Base-by-base conservation (phyloP, 2,329 filamentous ascomycete genomes). In the Monilinia laxa region DNA sequence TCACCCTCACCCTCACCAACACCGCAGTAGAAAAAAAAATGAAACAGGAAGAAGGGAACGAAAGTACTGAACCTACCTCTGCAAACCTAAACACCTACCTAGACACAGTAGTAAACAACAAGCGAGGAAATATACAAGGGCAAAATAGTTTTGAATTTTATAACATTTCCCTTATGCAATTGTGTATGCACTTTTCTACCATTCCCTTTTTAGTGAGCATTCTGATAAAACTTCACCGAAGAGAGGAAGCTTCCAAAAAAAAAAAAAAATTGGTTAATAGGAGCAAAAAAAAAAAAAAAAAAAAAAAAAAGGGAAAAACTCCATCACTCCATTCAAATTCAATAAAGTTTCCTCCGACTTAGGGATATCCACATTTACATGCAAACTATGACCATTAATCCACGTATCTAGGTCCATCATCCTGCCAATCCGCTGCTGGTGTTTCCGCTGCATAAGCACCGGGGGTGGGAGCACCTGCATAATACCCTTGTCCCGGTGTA, bases 401-500 rank as follows among this genome's bases (percentile, higher is more conserved):
- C 18, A 73, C 78, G 71, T 81, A 82, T 60, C 77, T 71, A 38
- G 80, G 80, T 42, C 76, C 79, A 72, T 81, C 79, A 68, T 78
- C 80, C 55, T 74, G 75, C 74, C 75, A 76, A 56, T 73, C 73
- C 4, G 84, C 85, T 25, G 85, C 87, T 38, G 87, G 86, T 23
- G 86, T 88, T 76, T 87, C 87, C 1, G 85, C 81, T 38, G 78
- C 75, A 70, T 75, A 75, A 53, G 73, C 73, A 9, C 71, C 75
- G 11, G 76, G 75, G 11, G 75, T 77, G 14, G 75, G 75, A 47
- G 75, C 75, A 23, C 64, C 64, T 31, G 73, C 68, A 68, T 76
- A 76, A 66, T 71, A 74, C 49, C 68, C 71, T 72, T 69, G 72
- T 23, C 76, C 79, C 14, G 82, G 82, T 2, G 82, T 84, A 10